Conservation (phyloP, 352 stramenopile species). For the Pythium plurisporium region DNA sequence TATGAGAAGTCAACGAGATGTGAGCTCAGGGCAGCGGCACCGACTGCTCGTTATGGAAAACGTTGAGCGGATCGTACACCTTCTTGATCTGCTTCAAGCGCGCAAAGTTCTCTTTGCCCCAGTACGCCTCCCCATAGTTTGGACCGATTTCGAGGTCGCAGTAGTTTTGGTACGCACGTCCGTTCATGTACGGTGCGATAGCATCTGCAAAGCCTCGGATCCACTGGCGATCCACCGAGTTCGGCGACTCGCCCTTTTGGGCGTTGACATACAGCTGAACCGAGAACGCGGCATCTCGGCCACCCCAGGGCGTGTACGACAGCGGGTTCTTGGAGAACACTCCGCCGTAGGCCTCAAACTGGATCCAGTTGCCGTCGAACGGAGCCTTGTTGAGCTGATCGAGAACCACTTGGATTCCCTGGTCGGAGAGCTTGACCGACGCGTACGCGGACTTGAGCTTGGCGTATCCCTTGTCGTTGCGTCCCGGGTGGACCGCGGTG, state of each 20-base stretch:
- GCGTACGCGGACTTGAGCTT: constrained; percentile 50
- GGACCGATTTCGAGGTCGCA: constrained; percentile 43
- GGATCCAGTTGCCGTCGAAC: constrained; percentile 40
- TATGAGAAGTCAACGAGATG: no score
- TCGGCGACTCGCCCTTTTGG: constrained; percentile 33
- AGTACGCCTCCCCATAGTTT: constrained; percentile 43
- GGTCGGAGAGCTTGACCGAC: constrained; percentile 33
- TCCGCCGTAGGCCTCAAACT: constrained; percentile 52
- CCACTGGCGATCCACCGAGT: constrained; percentile 36
- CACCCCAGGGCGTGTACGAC: constrained; percentile 43
- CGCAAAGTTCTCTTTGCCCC: constrained; percentile 43
- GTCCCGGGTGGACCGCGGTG: constrained; percentile 21
- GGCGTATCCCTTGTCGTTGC: constrained; percentile 38
- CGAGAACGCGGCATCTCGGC: constrained; percentile 42
- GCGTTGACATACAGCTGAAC: constrained; percentile 40
- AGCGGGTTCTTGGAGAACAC: constrained; percentile 37
- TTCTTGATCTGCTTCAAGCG: constrained; percentile 45
- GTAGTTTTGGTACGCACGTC: constrained; percentile 61
- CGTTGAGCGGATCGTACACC: constrained; percentile 39
- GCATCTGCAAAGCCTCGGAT: constrained; percentile 34
- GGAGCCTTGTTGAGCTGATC: constrained; percentile 33
- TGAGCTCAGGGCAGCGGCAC: constrained; percentile 31
- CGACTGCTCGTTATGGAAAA: constrained; percentile 58
- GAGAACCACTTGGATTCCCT: constrained; percentile 32
- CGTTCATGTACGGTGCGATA: constrained; percentile 36